These are phyloP conservation scores for Letharia lupina DNA, from an alignment of 495 filamentous ascomycete species.

Conservation along the genomic window DNA sequence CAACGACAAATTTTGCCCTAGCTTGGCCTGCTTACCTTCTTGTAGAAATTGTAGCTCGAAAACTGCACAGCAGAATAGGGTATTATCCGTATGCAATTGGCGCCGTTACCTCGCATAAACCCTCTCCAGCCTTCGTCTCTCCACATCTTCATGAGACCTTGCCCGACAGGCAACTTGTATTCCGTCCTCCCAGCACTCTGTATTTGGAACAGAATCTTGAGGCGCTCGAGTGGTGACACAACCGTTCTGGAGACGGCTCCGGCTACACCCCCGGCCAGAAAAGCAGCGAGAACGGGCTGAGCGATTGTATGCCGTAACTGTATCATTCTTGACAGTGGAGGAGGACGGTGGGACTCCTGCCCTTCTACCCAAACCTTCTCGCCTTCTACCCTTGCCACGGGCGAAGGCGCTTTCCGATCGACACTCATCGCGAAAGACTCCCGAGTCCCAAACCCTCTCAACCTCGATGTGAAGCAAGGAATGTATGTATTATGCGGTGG, in stretches of 20 bases:
- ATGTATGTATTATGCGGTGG: not conserved
- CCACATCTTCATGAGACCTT: slow-evolving; percentile 90
- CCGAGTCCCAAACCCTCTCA: not conserved
- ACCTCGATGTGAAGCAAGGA: not conserved
- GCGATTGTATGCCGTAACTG: slow-evolving; percentile 46
- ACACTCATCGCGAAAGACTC: slow-evolving; percentile 20
- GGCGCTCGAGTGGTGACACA: slow-evolving; percentile 85
- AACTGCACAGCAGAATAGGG: slow-evolving; percentile 98
- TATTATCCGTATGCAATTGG: slow-evolving; percentile 95
- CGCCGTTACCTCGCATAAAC: slow-evolving; percentile 94
- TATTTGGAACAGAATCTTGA: slow-evolving; percentile 96
- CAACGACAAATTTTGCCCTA: too few relatives aligned
- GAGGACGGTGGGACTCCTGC: slow-evolving; percentile 16
- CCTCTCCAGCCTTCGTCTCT: slow-evolving; percentile 92
- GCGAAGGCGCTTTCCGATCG: slow-evolving; percentile 3
- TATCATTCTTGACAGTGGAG: slow-evolving; percentile 23
- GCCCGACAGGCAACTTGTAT: slow-evolving; percentile 82
- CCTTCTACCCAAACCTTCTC: slow-evolving; percentile 10
- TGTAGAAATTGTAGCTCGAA: slow-evolving; percentile 95
- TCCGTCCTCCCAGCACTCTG: slow-evolving; percentile 85
- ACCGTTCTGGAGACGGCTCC: slow-evolving; percentile 96
- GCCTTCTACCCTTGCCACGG: slow-evolving; percentile 22
- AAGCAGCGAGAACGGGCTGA: slow-evolving; percentile 81
- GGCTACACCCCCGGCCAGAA: slow-evolving; percentile 90
- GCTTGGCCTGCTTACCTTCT: slow-evolving; percentile 57